Evolutionary conservation across 495 filamentous ascomycete species (phyloP), one percentile per base, ranked within the genome.

Genomic region (Penicillium paradoxum): DNA sequence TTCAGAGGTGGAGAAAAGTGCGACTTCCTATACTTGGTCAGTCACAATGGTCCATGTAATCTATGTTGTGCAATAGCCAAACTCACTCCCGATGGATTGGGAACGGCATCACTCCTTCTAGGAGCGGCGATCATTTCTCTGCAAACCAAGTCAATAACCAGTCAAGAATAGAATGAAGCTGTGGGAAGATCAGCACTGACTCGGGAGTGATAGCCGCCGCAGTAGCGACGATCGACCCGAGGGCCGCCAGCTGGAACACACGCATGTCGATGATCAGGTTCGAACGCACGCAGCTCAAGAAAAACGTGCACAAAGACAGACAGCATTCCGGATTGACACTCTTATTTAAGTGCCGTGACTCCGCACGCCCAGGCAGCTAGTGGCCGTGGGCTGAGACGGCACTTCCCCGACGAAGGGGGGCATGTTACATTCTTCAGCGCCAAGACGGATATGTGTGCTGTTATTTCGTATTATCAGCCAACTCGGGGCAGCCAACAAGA

Each of bases 81-180:
- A 66, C 67, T 44, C 49, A 73, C 70, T 0, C 67, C 70, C 2
- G 65, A 70, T 9, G 64, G 71, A 51, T 73, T 72, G 4, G 71
- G 69, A 24, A 72, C 44, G 7, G 68, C 69, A n/a, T 64, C 66
- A 38, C 61, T 53, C 32, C 71, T 55, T 17, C 71, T 54, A 8
- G 71, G 71, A 51, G 71, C 69, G 17, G 68, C 54, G 37, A 73
- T 63, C 17, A 73, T 42, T 27, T 62, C 53, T 47, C 69, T 72
- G 37, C 11, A 38, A 24, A 24, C 33, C 9, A 17, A 8, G 25
- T 57, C 47, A 53, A 42, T 14, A 43, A 40, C 0, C 6, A 8
- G 4, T 8, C 13, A 47, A 44, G 8, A 30, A n/a, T 10, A 3
- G 14, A 3, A 3, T 14, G 11, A 24, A 1, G 15, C n/a, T 8